Evolutionary conservation across 352 stramenopile genomes (phyloP).

Genomic region (Phytopythium helicoides): DNA sequence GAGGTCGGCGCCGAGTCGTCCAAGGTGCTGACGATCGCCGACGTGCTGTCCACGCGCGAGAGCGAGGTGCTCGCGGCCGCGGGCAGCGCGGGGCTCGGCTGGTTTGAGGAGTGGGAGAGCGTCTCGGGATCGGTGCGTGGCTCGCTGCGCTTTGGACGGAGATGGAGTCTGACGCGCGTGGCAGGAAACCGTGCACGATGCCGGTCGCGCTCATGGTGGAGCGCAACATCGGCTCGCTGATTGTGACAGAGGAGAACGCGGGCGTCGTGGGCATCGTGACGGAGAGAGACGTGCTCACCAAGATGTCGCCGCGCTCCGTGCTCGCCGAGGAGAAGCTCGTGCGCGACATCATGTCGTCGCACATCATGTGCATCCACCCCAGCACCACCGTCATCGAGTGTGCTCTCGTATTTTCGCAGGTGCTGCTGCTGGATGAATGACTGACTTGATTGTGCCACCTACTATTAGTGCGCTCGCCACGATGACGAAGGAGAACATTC

Average conservation of each 20-base stretch:
- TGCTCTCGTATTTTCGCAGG: slow-evolving; percentile 6
- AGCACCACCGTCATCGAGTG: slow-evolving; percentile 82
- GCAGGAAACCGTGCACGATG: slow-evolving; percentile 78
- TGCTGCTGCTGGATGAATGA: background rate
- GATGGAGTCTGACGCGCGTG: slow-evolving; percentile 8
- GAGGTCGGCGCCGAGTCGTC: slow-evolving; percentile 59
- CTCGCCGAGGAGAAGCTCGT: slow-evolving; percentile 50
- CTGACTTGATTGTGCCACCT: background rate
- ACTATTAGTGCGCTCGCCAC: slow-evolving; percentile 60
- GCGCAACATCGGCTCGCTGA: slow-evolving; percentile 76
- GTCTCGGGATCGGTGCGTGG: slow-evolving; percentile 54
- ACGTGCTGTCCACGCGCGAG: slow-evolving; percentile 64
- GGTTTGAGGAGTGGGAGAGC: slow-evolving; percentile 72
- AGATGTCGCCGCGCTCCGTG: slow-evolving; percentile 56
- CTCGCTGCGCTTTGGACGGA: too few relatives aligned
- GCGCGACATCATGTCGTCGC: slow-evolving; percentile 80
- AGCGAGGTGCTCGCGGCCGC: slow-evolving; percentile 38
- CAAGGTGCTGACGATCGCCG: slow-evolving; percentile 69
- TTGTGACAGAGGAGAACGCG: slow-evolving; percentile 68
- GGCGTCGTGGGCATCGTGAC: slow-evolving; percentile 84
- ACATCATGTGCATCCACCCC: slow-evolving; percentile 85
- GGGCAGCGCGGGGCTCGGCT: slow-evolving; percentile 9
- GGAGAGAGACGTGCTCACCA: slow-evolving; percentile 79
- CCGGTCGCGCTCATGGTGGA: slow-evolving; percentile 75
- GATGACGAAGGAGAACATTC: slow-evolving; percentile 87